A percentile compares a stretch with the other conserved stretches of the same genome.
Conservation (phyloP, 2,329 filamentous ascomycete genomes). For the Neopestalotiopsis sp. region DNA sequence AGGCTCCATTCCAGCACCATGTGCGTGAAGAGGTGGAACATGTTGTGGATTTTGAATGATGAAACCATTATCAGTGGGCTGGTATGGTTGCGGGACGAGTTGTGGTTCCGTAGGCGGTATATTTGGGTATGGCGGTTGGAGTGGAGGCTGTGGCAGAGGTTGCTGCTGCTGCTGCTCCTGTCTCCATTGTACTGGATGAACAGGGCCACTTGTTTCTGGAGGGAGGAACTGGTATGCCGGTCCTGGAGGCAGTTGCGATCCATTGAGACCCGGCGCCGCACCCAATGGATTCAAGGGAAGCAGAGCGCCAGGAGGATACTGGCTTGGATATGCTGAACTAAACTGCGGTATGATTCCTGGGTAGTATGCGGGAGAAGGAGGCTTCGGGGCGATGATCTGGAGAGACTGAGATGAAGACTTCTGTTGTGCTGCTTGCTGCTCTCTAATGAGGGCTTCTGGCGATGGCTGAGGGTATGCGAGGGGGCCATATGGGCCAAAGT, state of each 20-base stretch:
- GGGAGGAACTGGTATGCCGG: conserved; percentile 36
- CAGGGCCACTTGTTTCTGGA: conserved; percentile 33
- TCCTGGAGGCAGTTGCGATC: conserved; percentile 23
- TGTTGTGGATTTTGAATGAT: not conserved
- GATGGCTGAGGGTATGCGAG: conserved; percentile 51
- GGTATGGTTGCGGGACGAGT: conserved; percentile 26
- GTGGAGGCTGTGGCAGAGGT: conserved; percentile 14
- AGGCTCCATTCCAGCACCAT: not conserved
- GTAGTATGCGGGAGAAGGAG: conserved; percentile 43
- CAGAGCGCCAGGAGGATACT: conserved; percentile 36
- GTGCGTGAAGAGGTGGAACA: not conserved
- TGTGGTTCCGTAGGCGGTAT: not conserved
- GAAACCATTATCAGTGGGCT: not conserved
- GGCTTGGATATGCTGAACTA: conserved; percentile 33
- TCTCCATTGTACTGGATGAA: conserved; percentile 31
- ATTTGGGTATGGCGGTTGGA: not conserved
- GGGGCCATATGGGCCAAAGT: conserved; percentile 52
- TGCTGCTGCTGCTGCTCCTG: conserved; percentile 20
- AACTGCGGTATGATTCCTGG: conserved; percentile 34
- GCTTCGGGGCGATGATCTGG: conserved; percentile 58
- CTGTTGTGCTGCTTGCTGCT: conserved; percentile 45
- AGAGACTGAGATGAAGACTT: conserved; percentile 44
- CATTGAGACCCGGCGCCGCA: conserved; percentile 29
- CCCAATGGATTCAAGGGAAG: conserved; percentile 29
- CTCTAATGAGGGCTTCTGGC: conserved; percentile 49